Conservation (phyloP, 345 rosid species). For the Noccaea bulbosa region DNA sequence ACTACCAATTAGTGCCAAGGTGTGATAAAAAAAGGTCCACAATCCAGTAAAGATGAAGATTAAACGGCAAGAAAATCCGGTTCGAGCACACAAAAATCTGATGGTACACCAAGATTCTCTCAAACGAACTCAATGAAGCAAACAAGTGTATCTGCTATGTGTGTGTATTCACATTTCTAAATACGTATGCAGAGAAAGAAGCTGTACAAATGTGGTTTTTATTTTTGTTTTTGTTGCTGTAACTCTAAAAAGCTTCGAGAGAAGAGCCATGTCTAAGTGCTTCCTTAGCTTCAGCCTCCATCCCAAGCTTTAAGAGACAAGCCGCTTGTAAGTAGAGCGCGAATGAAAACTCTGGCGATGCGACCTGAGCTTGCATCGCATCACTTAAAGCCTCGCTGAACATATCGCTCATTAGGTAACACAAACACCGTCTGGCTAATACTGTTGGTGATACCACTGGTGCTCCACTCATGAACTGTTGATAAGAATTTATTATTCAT, state of each 20-base stretch:
- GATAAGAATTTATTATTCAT: neutral
- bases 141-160: conserved; percentile 31
- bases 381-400: conserved; percentile 83
- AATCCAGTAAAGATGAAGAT: conserved; percentile 27
- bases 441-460: conserved; percentile 92
- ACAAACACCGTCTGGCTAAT: conserved; percentile 82
- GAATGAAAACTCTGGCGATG: conserved; percentile 83
- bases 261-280: conserved; percentile 78
- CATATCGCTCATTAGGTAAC: conserved; percentile 75
- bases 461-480: conserved; percentile 84
- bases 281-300: conserved; percentile 86
- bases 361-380: conserved; percentile 83
- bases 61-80: conserved; percentile 22
- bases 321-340: conserved; percentile 89
- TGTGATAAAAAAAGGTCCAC: conserved; percentile 11
- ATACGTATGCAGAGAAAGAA: conserved; percentile 36
- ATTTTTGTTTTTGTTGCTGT: conserved; percentile 30
- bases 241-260: conserved; percentile 62
- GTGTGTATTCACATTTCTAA: conserved; percentile 32
- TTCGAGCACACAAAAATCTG: conserved; percentile 38
- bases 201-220: conserved; percentile 47
- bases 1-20: conserved; percentile 8
- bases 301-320: conserved; percentile 81
- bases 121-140: conserved; percentile 35
- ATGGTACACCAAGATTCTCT: conserved; percentile 36